These are phyloP conservation scores for Nymphaea colorata DNA, from an alignment of 164 flowering plant species.

Conservation along the genomic window DNA sequence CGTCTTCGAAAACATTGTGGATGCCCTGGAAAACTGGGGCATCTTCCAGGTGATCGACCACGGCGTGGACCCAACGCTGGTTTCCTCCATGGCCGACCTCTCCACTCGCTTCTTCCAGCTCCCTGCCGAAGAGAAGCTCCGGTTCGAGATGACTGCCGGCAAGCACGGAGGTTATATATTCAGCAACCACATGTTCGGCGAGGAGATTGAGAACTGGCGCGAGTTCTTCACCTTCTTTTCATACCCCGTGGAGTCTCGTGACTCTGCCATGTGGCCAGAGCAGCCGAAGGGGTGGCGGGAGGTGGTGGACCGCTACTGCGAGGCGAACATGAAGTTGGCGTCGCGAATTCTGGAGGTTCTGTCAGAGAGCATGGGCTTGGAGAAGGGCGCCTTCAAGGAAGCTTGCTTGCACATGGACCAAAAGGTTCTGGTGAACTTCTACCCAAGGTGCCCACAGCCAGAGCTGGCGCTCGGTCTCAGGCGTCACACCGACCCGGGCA, in stretches of 20 bases:
- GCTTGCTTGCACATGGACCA: slow-evolving; percentile 92
- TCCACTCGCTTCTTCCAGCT: slow-evolving; percentile 62
- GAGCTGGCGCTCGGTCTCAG: slow-evolving; percentile 81
- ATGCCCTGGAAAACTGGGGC: slow-evolving; percentile 85
- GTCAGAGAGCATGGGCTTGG: slow-evolving; percentile 80
- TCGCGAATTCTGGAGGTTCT: slow-evolving; percentile 41
- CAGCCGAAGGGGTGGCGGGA: slow-evolving; percentile 12
- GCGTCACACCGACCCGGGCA: slow-evolving; percentile 88
- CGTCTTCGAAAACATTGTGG: slow-evolving; percentile 48
- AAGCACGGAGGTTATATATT: slow-evolving; percentile 81
- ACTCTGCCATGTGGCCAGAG: slow-evolving; percentile 18
- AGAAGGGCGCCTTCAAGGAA: slow-evolving; percentile 60
- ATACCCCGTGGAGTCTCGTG: slow-evolving; percentile 1
- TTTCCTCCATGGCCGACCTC: slow-evolving; percentile 46
- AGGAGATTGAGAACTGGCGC: slow-evolving; percentile 6
- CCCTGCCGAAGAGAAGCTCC: slow-evolving; percentile 67
- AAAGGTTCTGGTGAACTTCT: slow-evolving; percentile 70
- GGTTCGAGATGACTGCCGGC: slow-evolving; percentile 72
- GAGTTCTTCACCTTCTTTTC: slow-evolving; percentile 7
- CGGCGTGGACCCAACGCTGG: slow-evolving; percentile 44
- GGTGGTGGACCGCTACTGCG: slow-evolving; percentile 54
- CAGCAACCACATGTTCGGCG: slow-evolving; percentile 60
- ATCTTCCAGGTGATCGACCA: slow-evolving; percentile 74
- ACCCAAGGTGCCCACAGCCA: slow-evolving; percentile 81
- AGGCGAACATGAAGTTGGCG: slow-evolving; percentile 35